Base-by-base conservation (phyloP, 2,329 filamentous ascomycete species). In the Colletotrichum scovillei region DNA sequence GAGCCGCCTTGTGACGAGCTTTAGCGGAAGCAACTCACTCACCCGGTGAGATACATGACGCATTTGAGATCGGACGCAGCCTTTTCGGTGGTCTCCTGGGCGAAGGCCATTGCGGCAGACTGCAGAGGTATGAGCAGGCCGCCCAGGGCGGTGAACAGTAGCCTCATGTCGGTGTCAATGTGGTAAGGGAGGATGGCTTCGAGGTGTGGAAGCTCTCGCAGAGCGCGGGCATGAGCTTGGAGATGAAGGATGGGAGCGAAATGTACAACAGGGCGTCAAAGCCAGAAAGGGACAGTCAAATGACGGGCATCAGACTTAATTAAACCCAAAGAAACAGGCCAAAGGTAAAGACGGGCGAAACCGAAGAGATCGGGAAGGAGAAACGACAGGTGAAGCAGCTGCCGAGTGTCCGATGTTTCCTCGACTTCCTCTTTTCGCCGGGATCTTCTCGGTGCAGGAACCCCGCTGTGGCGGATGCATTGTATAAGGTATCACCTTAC, bases 41-140 rank as follows among this genome's bases (percentile, higher is more conserved):
- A 87, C 87, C 87, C 86, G 1, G 87, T 88, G 59, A 88, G 80
- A 76, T 89, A 89, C 84, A 88, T 86, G 69, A 88, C 76, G 58
- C 82, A 85, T 56, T 80, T 78, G 22, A 55, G 76, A 9, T 53
- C 49, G 11, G 63, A 58, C 5, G 16, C 49, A 7, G 63, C 24
- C 16, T n/a, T 16, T 6, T 46, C 32, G 52, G 19, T 11, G n/a
- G 32, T 28, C 53, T 63, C 65, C 2, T 63, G 24, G 24, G 62
- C 46, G 9, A 28, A 63, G 22, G 68, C 69, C 72, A 75, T 67
- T 19, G 35, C 24, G 53, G 49, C 35, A n/a, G 67, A 60, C 52
- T 75, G 68, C 52, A 71, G 46, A 14, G 56, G 22, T 24, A 38
- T 49, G 4, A 66, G 19, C 46, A 73, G 49, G 14, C 60, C 49